Evolutionary conservation across 495 filamentous ascomycete genomes (phyloP).

Genomic region (Talaromyces wortmannii): DNA sequence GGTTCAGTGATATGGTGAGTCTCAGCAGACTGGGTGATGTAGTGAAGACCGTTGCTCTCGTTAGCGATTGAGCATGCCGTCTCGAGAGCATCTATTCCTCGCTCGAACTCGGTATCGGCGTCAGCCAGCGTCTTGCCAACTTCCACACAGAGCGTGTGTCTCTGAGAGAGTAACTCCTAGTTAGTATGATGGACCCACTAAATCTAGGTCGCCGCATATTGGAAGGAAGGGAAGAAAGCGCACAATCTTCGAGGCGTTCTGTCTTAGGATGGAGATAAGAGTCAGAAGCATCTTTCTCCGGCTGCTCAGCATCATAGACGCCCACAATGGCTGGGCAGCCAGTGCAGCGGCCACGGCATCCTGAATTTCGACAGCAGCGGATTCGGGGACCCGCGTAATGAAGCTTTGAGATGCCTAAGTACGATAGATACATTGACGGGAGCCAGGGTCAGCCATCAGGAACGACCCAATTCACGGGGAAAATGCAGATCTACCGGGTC

Average conservation of each 20-base stretch:
- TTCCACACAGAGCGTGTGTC: constrained; percentile 11
- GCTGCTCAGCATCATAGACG: constrained; percentile 9
- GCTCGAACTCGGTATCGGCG: constrained; percentile 18
- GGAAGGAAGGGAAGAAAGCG: not conserved
- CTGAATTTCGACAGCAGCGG: constrained; percentile 16
- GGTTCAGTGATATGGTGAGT: not conserved
- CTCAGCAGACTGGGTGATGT: not conserved
- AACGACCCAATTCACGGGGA: not conserved
- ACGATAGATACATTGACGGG: not conserved
- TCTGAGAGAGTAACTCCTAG: constrained; percentile 2
- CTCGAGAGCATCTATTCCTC: constrained; percentile 20
- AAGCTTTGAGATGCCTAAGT: constrained; percentile 14
- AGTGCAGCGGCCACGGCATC: constrained; percentile 15
- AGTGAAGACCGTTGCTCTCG: constrained; percentile 14
- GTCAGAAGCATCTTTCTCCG: constrained; percentile 16
- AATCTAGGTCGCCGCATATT: not conserved
- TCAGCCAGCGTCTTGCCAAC: constrained; percentile 20
- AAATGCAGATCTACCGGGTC: constrained; percentile 12
- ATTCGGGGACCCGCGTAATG: constrained; percentile 13
- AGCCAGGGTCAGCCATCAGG: not conserved
- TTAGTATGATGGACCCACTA: not conserved
- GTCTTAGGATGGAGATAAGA: constrained; percentile 12
- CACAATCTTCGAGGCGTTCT: constrained; percentile 16
- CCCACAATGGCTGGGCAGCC: constrained; percentile 16
- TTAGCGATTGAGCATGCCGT: constrained; percentile 19